phyloP scores from a whole-genome alignment of 305 asterid species.

The Solanum hybrid region DNA sequence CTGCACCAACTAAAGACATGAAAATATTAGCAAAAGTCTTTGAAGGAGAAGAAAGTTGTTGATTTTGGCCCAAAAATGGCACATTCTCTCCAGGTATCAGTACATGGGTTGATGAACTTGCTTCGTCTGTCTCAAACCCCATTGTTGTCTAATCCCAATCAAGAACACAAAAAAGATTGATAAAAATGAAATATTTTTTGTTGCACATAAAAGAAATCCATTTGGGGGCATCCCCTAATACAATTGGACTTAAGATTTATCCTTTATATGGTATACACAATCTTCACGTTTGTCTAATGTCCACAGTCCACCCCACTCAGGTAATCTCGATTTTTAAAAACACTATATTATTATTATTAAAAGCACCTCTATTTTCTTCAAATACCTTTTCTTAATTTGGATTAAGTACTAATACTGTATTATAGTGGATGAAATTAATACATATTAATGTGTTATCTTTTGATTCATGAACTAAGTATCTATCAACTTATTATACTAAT shows the following conservation, averaged over 20 bases:
- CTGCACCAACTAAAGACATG: constrained; percentile 19
- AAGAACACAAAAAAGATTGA: neutral
- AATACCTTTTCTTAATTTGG: neutral
- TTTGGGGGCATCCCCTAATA: neutral
- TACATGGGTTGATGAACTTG: constrained; percentile 8
- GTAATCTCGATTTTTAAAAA: neutral
- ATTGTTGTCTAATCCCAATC: neutral
- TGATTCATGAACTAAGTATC: neutral
- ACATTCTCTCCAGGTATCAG: constrained; percentile 3
- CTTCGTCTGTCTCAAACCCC: constrained; percentile 1
- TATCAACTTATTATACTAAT: neutral
- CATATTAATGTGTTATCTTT: neutral
- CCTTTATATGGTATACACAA: neutral
- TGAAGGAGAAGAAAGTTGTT: constrained; percentile 2
- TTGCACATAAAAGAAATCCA: neutral
- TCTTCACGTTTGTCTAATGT: neutral
- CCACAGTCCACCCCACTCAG: neutral
- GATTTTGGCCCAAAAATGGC: neutral
- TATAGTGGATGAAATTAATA: neutral
- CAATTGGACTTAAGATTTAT: neutral
- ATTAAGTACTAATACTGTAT: neutral
- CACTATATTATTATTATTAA: neutral
- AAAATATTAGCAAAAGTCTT: constrained; percentile 18
- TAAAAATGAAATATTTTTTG: neutral
- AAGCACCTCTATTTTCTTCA: neutral